These are phyloP conservation scores for Pyrenochaeta sp. DNA, from an alignment of 2,329 filamentous ascomycete genomes.

Conservation along the genomic window DNA sequence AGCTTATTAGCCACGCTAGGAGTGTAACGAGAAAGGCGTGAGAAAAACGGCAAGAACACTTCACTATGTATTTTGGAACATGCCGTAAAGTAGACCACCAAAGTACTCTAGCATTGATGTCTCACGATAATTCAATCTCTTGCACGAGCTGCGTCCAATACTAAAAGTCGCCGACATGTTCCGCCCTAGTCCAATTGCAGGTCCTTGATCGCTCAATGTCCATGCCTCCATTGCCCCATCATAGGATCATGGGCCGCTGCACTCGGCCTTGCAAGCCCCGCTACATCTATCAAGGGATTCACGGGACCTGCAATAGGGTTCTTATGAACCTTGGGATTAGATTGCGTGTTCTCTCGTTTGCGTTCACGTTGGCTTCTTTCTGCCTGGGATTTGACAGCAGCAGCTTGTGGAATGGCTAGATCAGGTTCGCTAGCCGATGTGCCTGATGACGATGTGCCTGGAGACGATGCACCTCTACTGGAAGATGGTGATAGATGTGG, in stretches of 20 bases:
- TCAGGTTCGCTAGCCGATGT: background rate
- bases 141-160: too few relatives aligned
- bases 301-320: background rate
- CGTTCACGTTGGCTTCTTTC: background rate
- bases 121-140: too few relatives aligned
- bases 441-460: background rate
- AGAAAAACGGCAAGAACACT: too few relatives aligned
- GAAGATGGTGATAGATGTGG: background rate
- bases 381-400: background rate
- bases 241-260: background rate
- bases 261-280: background rate
- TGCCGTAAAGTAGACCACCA: too few relatives aligned
- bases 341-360: background rate
- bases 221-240: background rate
- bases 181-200: too few relatives aligned
- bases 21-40: background rate
- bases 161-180: too few relatives aligned
- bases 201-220: background rate
- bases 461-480: too few relatives aligned
- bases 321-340: background rate
- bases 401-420: background rate
- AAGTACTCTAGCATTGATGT: too few relatives aligned
- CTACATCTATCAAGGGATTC: background rate
- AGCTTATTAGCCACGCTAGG: slow-evolving; percentile 15
- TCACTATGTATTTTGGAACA: too few relatives aligned